Conservation (phyloP, 441 rosid species). For the Flueggea neowawraea region DNA sequence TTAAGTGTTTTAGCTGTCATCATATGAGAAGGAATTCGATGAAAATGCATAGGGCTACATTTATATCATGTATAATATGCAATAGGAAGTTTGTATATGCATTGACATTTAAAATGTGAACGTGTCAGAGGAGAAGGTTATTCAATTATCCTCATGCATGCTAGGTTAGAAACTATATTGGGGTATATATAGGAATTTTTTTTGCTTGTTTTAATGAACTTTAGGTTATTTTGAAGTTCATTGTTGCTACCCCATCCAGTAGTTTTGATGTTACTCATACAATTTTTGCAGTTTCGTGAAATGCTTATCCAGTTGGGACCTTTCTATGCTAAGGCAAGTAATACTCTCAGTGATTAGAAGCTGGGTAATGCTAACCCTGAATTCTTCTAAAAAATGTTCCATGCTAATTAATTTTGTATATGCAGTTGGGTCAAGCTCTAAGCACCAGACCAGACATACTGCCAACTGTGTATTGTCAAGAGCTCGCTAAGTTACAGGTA, state of each 20-base stretch:
- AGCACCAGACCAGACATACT: constrained; percentile 98
- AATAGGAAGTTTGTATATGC: too few relatives aligned
- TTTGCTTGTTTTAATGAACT: neutral
- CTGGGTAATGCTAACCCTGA: neutral
- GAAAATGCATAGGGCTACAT: too few relatives aligned
- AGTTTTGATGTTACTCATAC: neutral
- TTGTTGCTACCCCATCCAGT: too few relatives aligned
- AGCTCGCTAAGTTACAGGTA: constrained; percentile 96
- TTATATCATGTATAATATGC: too few relatives aligned
- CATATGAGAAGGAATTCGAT: too few relatives aligned
- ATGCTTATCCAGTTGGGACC: constrained; percentile 90
- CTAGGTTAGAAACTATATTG: too few relatives aligned
- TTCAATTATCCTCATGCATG: neutral
- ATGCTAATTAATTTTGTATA: too few relatives aligned
- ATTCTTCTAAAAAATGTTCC: too few relatives aligned
- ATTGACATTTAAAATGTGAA: too few relatives aligned
- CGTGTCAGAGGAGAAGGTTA: too few relatives aligned
- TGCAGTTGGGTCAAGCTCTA: constrained; percentile 98
- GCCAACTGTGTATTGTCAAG: constrained; percentile 83
- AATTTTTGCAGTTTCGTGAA: constrained; percentile 79
- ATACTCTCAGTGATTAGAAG: neutral
- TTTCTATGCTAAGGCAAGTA: constrained; percentile 87
- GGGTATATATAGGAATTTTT: neutral
- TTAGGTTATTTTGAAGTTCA: neutral
- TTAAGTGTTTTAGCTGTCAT: too few relatives aligned